phyloP scores from a whole-genome alignment of 208 protist species.

The Wallacemonas rigidus region DNA sequence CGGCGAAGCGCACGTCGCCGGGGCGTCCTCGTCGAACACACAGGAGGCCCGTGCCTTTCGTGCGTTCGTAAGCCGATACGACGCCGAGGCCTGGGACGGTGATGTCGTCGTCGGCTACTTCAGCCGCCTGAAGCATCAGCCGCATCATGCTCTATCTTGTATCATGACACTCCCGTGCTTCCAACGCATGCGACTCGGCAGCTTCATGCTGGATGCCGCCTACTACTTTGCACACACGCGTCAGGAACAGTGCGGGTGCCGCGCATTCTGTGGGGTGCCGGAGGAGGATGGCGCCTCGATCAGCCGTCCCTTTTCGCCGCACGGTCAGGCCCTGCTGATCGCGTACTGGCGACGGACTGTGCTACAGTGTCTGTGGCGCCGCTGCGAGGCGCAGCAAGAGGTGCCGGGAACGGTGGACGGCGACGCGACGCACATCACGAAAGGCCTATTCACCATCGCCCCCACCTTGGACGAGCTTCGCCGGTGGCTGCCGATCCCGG shows the following conservation, averaged over 20 bases:
- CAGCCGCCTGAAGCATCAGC: constrained; percentile 61
- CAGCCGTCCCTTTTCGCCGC: constrained; percentile 70
- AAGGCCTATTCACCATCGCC: background rate
- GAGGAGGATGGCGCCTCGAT: constrained; percentile 42
- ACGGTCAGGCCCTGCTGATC: constrained; percentile 60
- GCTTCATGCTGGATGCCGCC: constrained; percentile 65
- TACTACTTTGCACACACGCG: constrained; percentile 58
- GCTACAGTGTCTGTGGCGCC: constrained; percentile 17
- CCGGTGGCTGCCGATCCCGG: constrained; percentile 28
- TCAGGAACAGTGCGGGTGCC: constrained; percentile 53
- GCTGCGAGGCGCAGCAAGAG: background rate
- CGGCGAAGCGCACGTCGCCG: too few relatives aligned
- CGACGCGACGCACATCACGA: background rate
- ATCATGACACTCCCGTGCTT: constrained; percentile 74
- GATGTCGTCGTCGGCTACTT: constrained; percentile 70
- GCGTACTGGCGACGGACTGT: constrained; percentile 60
- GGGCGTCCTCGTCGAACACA: too few relatives aligned
- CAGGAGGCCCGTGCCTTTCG: constrained; percentile 28
- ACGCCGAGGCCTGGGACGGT: constrained; percentile 54
- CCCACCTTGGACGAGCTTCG: constrained; percentile 26
- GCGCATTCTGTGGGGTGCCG: constrained; percentile 35
- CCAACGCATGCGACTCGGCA: constrained; percentile 48
- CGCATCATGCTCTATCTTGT: constrained; percentile 69
- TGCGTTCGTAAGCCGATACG: constrained; percentile 36
- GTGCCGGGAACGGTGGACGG: background rate